Evolutionary conservation across 257 asterid species (phyloP), one percentile per base, ranked within the genome.

Genomic region (Petrea volubilis): DNA sequence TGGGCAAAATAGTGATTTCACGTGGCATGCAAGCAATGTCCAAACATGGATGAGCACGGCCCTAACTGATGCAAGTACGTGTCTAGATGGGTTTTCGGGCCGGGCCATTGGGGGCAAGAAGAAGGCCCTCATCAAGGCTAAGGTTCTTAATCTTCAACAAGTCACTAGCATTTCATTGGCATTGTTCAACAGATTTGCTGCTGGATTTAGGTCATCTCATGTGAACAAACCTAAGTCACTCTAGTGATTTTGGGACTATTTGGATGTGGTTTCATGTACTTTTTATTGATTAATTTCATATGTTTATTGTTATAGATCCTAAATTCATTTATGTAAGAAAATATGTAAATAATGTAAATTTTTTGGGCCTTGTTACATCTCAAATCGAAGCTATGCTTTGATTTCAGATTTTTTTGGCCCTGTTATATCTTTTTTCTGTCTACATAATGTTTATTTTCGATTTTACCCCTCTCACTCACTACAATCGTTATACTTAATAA

Each of bases 21-120:
- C 77, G 9, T 86, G 88, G 91, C 87, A 79, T 49, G 83, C 82
- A 3, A 84, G 87, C 74, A 87, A 87, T 38, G 83, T 81, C 12
- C 74, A 79, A 58, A 90, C 98, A 0, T 90, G 98, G 98, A 85
- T 88, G 82, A 92, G 97, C 74, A 80, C 95, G 6, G 98, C 97
- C 41, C 61, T 90, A 41, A 88, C 95, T 4, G 93, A 87, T 43
- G 85, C 87, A 0, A 81, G 60, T 33, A 79, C 73, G 79, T 92
- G 98, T 56, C 65, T 88, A 6, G 88, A 92, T 15, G 92, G 96
- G 59, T 71, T 92, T 15, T 79, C 86, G 25, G 87, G 87, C 28
- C 78, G 79, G 77, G 70, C 85, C 50, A 68, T 90, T 23, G 84
- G 84, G 68, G 90, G 84, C 0, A 85, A 70, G 70, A 58, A 83